Base-by-base conservation (phyloP, 371 early-diverging fungal species). In the Coemansia sp. region DNA sequence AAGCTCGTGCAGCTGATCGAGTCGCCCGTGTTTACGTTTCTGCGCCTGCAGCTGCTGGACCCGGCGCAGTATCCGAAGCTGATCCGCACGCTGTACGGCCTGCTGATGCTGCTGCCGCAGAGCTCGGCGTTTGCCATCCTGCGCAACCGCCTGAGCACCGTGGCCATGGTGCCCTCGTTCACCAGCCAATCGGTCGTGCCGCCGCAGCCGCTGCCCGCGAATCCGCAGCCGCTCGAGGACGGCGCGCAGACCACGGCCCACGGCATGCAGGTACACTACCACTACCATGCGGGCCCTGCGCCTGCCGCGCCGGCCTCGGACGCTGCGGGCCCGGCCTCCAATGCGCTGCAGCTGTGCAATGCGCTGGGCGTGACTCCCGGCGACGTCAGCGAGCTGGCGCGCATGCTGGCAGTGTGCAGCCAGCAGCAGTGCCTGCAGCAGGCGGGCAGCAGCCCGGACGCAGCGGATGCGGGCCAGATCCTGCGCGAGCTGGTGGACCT, bases 1-100 rank as follows among this genome's bases (percentile, higher is more conserved):
- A 94, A 93, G 63, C 85, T 96, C 4, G 95, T 96, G 32, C 95
- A 95, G 72, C 81, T 96, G 13, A 67, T 96, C n/a, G 96, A 96
- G 71, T 90, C 91, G 0, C 96, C 96, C 5, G 92, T 94, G 16
- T 96, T 96, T 81, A 92, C 95, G 5, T 91, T 88, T 66, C 78
- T 96, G 41, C 83, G 96, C 4, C 79, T 96, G 51, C 95, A 95
- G 73, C 81, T 96, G 6, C 76, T 95, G 36, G 96, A 96, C 55
- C 94, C 95, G 0, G 86, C 88, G 14, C 83, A 85, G 76, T 84
- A 93, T 65, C 93, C 94, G 1, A 79, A 85, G 68, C 82, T 96
- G 43, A 87, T 87, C 82, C 91, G 93, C 65, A 90, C 91, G 47
- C 80, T 96, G 2, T 96, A 93, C 68, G 95, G 95, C 4, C 79